phyloP scores from a whole-genome alignment of 768 basidiomycete species.

The Panellus pusillus region DNA sequence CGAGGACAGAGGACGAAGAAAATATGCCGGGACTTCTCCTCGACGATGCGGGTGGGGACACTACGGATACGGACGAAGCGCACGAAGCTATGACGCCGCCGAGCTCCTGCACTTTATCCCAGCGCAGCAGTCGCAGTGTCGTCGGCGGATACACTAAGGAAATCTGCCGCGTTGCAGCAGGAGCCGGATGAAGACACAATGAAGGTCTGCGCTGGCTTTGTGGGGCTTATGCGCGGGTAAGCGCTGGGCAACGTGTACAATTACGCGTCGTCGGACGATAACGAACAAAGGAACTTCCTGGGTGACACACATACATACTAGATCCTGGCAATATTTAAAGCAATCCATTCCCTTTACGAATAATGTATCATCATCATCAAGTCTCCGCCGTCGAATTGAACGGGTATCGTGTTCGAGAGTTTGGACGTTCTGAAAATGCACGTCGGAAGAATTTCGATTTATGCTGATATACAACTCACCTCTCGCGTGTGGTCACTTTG shows the following conservation, averaged over 20 bases:
- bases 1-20: conserved; percentile 39
- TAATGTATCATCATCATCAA: background rate
- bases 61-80: conserved; percentile 52
- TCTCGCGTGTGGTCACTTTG: too few species aligned
- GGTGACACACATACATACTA: too few species aligned
- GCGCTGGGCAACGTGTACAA: background rate
- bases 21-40: conserved; percentile 20
- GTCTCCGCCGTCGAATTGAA: too few species aligned
- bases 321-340: too few species aligned
- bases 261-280: too few species aligned
- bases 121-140: conserved; percentile 24
- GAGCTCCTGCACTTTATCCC: conserved; percentile 44
- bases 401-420: too few species aligned
- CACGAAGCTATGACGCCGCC: conserved; percentile 66
- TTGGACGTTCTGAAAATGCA: too few species aligned
- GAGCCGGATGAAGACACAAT: conserved; percentile 64
- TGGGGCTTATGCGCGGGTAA: conserved; percentile 45
- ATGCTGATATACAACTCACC: too few species aligned
- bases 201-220: conserved; percentile 65
- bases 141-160: background rate
- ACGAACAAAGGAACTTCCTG: too few species aligned
- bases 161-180: background rate
- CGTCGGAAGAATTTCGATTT: too few species aligned
- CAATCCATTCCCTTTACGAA: background rate
- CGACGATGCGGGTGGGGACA: conserved; percentile 36